Base-by-base conservation (phyloP, 495 filamentous ascomycete species). In the Tuber brumale region DNA sequence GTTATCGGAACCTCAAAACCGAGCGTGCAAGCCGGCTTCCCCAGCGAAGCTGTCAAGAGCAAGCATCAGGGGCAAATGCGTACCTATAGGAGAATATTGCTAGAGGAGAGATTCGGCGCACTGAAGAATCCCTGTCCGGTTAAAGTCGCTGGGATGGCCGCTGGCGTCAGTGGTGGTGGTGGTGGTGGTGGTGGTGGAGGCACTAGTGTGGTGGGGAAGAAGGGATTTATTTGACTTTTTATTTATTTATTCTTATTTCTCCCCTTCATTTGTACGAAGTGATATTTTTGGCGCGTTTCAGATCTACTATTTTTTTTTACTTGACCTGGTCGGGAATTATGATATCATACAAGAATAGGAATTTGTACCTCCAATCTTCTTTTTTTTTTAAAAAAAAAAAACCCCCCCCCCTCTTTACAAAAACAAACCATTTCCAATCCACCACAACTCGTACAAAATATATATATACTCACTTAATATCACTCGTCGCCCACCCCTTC, bases 1-100 rank as follows among this genome's bases (percentile, higher is more conserved):
- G 19, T 77, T 2, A 72, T 77, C 39, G 72, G 76, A 18, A 77
- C 76, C 3, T 77, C 76, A 1, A 77, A 77, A n/a, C 76, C 76
- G 31, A 70, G n/a, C 4, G 35, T 46, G 5, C 23, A 69, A n/a
- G n/a, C 23, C 0, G 41, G 57, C 41, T n/a, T n/a, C 21, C 27
- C 23, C 51, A n/a, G 57, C 31, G 35, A 72, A 21, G 19, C 7
- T 16, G 41, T 74, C 7, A 66, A 74, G 23, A 37, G 45, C 37
- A 74, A 74, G 48, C 76, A 77, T 23, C 45, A 27, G 71, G 42
- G 41, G 1, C 71, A 76, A 46, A 76, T 76, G 75, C 41, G 76
- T 23, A 39, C 21, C 6, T 70, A 57, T 23, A 35, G 76, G 72
- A 74, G 27, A 19, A 48, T 70, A 23, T 70, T 77, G 14, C 72